These are phyloP conservation scores for Globisporangium radiosum DNA, from an alignment of 352 stramenopile species.

Conservation along the genomic window DNA sequence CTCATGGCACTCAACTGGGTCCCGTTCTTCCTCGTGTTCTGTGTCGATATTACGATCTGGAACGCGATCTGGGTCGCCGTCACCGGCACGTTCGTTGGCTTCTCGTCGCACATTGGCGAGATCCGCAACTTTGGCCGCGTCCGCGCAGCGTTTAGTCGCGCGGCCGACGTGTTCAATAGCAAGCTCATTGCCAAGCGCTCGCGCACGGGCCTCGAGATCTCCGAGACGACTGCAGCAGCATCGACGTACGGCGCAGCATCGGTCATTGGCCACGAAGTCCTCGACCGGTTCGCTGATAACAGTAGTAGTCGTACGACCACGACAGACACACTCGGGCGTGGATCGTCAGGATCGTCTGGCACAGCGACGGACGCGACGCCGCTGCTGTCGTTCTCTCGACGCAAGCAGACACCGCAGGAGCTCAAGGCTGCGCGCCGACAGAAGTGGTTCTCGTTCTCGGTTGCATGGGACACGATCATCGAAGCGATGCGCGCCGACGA, in stretches of 20 bases:
- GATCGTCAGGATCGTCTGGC: too few relatives aligned
- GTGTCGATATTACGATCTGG: constrained; percentile 98
- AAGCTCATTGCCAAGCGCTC: constrained; percentile 79
- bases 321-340: neutral
- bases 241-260: constrained; percentile 42
- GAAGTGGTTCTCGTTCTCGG: constrained; percentile 98
- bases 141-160: constrained; percentile 78
- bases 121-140: constrained; percentile 91
- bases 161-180: constrained; percentile 79
- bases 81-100: constrained; percentile 95
- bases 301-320: constrained; percentile 1
- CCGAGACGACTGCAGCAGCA: constrained; percentile 18
- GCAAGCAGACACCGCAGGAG: constrained; percentile 75
- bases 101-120: constrained; percentile 94
- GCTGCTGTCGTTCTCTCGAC: constrained; percentile 78
- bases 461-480: constrained; percentile 97
- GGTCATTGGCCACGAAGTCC: constrained; percentile 44
- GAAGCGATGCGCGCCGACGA: constrained; percentile 92
- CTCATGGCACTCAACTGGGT: constrained; percentile 95
- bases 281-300: constrained; percentile 45
- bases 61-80: constrained; percentile 96
- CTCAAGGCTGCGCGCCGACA: constrained; percentile 91
- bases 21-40: constrained; percentile 97
- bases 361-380: constrained; percentile 53
- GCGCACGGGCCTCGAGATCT: constrained; percentile 64